Base-by-base conservation (phyloP, 1,284 basidiomycete genomes). In the Ceratobasidium sp. region DNA sequence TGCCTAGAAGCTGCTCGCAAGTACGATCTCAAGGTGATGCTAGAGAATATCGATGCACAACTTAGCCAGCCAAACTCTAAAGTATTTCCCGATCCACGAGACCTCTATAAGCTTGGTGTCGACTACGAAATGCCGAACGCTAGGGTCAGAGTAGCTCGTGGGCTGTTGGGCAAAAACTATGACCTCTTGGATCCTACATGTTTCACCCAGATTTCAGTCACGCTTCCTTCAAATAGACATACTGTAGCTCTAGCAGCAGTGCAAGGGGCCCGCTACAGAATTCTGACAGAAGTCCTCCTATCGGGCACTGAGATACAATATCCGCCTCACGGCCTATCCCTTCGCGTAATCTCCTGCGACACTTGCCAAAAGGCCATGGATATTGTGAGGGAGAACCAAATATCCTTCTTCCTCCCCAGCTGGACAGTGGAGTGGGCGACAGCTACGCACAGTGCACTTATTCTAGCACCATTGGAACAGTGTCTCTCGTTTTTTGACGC, bases 1-100 rank as follows among this genome's bases (percentile, higher is more conserved):
- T 76, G 63, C 61, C 51, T 77, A 49, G 28, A 55, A 2, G 28
- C 33, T 4, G 33, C 33, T 4, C 33, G 33, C 33, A 33, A 33
- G 33, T 33, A 33, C 33, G 33, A 33, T 4, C 33, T 33, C 33
- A 44, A 39, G 33, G 40, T 40, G 9, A 63, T 64, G 40, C 42
- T 53, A 3, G 40, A 75, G 61, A 49, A 58, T 7, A 53, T 75
- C 33, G 71, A 75, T 46, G 40, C 71, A 10, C 71, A 63, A 28
- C 71, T 75, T 44, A 15, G 20, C 42, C 40, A 26, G 1, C 33
- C 58, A 28, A 28, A 3, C 26, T 60, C 26, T 28, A 28, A 26
- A 9, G 12, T 33, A 5, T 60, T 26, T 9, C 3, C 26, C 15
- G 15, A 64, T 13, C 42, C 60, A 15, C 42, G 64, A 20, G 40